phyloP scores from a whole-genome alignment of 2,329 filamentous ascomycete species.

The Penicillium sp. region DNA sequence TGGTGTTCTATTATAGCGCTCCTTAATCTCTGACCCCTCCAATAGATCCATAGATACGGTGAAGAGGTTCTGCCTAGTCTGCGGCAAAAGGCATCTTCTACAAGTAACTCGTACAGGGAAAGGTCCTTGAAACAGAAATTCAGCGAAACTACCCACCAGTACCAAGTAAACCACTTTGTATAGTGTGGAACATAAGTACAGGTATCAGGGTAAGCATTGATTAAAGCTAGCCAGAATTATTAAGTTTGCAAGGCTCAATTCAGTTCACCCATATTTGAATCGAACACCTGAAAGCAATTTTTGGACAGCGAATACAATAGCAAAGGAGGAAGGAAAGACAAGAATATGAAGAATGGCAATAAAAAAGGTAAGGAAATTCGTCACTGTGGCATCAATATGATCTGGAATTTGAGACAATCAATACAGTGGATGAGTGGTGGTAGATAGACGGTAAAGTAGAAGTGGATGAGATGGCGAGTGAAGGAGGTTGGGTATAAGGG shows the following conservation, averaged over 20 bases:
- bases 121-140: neutral
- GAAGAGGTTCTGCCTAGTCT: too few species aligned
- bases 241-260: neutral
- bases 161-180: neutral
- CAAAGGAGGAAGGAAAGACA: neutral
- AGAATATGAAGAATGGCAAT: conserved; percentile 1
- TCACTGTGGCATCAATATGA: conserved; percentile 14
- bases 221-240: neutral
- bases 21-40: too few species aligned
- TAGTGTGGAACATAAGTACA: neutral
- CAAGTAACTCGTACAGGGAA: too few species aligned
- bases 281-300: conserved; percentile 6
- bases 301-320: neutral
- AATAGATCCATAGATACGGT: too few species aligned
- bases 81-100: too few species aligned
- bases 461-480: neutral
- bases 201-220: neutral
- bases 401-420: conserved; percentile 4
- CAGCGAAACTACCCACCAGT: neutral
- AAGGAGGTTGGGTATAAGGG: neutral
- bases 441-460: neutral
- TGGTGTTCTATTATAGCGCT: too few species aligned
- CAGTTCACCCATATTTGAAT: neutral
- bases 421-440: conserved; percentile 1
- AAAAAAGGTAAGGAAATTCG: conserved; percentile 23